Evolutionary conservation across 345 rosid genomes (phyloP).

Genomic region (thale cress (Arabidopsis thaliana)): DNA sequence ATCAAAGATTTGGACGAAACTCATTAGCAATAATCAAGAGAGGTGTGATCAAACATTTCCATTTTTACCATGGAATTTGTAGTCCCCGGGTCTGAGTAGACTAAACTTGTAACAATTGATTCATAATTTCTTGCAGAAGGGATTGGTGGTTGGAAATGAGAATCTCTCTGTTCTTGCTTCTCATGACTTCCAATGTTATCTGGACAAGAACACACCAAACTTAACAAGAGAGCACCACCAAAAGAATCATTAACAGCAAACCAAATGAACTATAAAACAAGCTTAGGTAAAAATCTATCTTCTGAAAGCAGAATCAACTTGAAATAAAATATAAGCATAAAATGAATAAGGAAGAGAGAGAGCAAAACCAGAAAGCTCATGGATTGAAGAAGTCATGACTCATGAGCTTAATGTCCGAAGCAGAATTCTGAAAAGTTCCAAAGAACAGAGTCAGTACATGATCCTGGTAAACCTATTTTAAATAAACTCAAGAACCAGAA

Average conservation of each 20-base stretch:
- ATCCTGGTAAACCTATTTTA: background rate
- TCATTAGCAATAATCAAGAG: conserved; percentile 10
- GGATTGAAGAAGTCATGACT: conserved; percentile 44
- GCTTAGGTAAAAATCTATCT: background rate
- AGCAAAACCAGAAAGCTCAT: conserved; percentile 42
- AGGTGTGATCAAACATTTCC: background rate
- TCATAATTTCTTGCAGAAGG: conserved; percentile 55
- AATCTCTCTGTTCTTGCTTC: conserved; percentile 64
- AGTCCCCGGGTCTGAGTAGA: conserved; percentile 46
- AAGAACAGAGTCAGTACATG: conserved; percentile 27
- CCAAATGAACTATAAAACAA: conserved; percentile 10
- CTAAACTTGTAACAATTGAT: conserved; percentile 51
- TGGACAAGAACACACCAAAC: conserved; percentile 36
- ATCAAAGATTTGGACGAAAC: background rate
- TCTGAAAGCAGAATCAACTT: background rate
- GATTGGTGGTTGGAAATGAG: conserved; percentile 53
- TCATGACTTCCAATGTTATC: conserved; percentile 68
- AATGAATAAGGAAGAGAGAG: background rate
- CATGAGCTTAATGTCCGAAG: conserved; percentile 25
- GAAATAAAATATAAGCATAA: background rate
- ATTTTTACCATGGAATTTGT: conserved; percentile 55
- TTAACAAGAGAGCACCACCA: conserved; percentile 34
- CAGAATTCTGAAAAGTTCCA: conserved; percentile 15
- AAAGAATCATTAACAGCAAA: conserved; percentile 28
- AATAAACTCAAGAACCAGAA: background rate